Evolutionary conservation across 176 grass and related monocot species (phyloP).

Genomic region (Triticum aestivum): DNA sequence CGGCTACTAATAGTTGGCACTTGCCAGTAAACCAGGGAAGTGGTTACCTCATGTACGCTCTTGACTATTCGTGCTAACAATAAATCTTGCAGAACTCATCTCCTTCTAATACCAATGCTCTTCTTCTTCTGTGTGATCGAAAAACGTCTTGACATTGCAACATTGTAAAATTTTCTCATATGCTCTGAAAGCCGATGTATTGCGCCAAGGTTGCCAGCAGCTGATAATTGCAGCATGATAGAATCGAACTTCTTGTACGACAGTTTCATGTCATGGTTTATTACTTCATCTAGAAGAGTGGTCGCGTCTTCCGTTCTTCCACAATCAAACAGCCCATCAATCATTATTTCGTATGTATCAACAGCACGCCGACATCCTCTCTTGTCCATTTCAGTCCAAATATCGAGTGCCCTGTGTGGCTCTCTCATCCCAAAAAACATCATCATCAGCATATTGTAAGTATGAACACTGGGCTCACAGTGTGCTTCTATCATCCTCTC

Average conservation of each 20-base stretch:
- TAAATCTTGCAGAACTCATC: constrained; percentile 16
- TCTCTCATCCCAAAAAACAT: constrained; percentile 90
- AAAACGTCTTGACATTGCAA: constrained; percentile 83
- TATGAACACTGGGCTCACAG: constrained; percentile 91
- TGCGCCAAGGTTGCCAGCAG: constrained; percentile 56
- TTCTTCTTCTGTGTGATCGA: constrained; percentile 88
- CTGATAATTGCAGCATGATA: constrained; percentile 68
- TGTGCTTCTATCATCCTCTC: constrained; percentile 71
- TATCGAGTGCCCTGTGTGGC: constrained; percentile 61
- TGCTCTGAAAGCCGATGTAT: constrained; percentile 87
- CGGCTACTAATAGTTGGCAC: not conserved
- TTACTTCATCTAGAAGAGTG: constrained; percentile 73
- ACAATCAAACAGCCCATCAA: constrained; percentile 78
- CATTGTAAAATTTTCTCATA: constrained; percentile 94
- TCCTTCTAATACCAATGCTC: constrained; percentile 71
- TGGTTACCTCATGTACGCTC: constrained; percentile 16
- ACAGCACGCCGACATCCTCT: constrained; percentile 59
- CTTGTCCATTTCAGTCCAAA: constrained; percentile 83
- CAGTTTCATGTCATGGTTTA: constrained; percentile 67
- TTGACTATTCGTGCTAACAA: not conserved
- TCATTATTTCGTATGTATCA: constrained; percentile 84
- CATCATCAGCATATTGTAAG: constrained; percentile 88
- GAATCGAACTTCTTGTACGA: constrained; percentile 75
- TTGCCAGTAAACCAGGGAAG: constrained; percentile 5
- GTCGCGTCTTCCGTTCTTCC: constrained; percentile 62